Conservation (phyloP, 164 flowering plant genomes). For the Magnolia officinalis region DNA sequence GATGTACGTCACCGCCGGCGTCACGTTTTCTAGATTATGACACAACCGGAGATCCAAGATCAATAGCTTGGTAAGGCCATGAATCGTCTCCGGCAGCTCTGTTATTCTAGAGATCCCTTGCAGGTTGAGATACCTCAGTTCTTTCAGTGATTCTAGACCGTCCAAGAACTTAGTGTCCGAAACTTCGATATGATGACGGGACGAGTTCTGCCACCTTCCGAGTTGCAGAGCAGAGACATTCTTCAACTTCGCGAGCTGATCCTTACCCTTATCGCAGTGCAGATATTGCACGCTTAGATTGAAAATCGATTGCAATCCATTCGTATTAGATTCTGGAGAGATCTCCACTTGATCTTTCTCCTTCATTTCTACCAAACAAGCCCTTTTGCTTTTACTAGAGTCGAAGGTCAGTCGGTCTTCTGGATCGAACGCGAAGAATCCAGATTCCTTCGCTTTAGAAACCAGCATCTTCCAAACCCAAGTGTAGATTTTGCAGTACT, state of each 20-base stretch:
- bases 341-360: background rate
- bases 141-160: slow-evolving; percentile 10
- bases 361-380: background rate
- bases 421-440: slow-evolving; percentile 15
- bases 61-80: slow-evolving; percentile 17
- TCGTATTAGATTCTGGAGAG: background rate
- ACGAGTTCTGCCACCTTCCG: slow-evolving; percentile 33
- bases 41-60: slow-evolving; percentile 43
- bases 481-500: slow-evolving; percentile 24
- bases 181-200: slow-evolving; percentile 32
- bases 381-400: background rate
- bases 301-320: slow-evolving; percentile 11
- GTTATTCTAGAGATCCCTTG: slow-evolving; percentile 36
- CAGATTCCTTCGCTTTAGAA: slow-evolving; percentile 6
- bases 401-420: background rate
- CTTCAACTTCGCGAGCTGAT: slow-evolving; percentile 18
- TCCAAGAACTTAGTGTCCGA: slow-evolving; percentile 18
- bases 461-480: slow-evolving; percentile 18
- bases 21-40: slow-evolving; percentile 30
- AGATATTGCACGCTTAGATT: slow-evolving; percentile 25
- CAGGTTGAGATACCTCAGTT: slow-evolving; percentile 29
- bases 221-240: slow-evolving; percentile 26
- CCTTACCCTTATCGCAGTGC: background rate
- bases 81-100: slow-evolving; percentile 21
- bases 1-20: slow-evolving; percentile 15